phyloP scores from a whole-genome alignment of 192 early-diverging fungal genomes.

The Thoreauomyces humboldtii region DNA sequence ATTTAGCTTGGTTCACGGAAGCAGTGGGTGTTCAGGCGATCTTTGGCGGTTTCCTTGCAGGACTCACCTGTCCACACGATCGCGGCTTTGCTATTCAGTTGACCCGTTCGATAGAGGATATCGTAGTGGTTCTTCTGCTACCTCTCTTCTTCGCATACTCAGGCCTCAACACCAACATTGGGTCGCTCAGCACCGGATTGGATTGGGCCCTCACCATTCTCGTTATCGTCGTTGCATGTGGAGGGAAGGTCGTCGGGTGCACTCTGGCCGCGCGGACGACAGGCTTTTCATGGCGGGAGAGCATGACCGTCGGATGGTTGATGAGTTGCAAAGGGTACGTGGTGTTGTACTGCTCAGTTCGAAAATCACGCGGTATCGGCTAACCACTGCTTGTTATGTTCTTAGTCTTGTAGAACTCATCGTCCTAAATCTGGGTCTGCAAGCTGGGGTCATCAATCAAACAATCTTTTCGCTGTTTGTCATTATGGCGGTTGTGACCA shows the following conservation, averaged over 20 bases:
- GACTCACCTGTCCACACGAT: conserved; percentile 85
- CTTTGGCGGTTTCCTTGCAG: conserved; percentile 89
- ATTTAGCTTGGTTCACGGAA: conserved; percentile 81
- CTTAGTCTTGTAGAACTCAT: conserved; percentile 87
- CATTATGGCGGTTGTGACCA: conserved; percentile 82
- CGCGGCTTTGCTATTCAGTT: conserved; percentile 81
- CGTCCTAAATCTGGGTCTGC: conserved; percentile 88
- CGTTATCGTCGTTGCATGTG: conserved; percentile 71
- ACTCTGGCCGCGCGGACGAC: conserved; percentile 62
- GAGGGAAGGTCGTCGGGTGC: conserved; percentile 86
- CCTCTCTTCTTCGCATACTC: conserved; percentile 94
- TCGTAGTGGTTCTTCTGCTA: conserved; percentile 80
- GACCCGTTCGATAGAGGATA: conserved; percentile 90
- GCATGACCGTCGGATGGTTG: conserved; percentile 77
- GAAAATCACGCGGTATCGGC: no score
- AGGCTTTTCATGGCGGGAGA: conserved; percentile 79
- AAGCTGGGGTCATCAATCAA: conserved; percentile 77
- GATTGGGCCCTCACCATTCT: conserved; percentile 80
- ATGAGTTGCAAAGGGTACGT: conserved; percentile 92
- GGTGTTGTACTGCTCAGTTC: no score
- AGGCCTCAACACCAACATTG: conserved; percentile 85
- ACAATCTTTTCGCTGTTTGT: conserved; percentile 72
- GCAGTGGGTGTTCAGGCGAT: conserved; percentile 89
- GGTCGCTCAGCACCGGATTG: conserved; percentile 62
- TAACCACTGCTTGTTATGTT: no score